phyloP scores from a whole-genome alignment of 345 rosid genomes.

The Dovyalis caffra region DNA sequence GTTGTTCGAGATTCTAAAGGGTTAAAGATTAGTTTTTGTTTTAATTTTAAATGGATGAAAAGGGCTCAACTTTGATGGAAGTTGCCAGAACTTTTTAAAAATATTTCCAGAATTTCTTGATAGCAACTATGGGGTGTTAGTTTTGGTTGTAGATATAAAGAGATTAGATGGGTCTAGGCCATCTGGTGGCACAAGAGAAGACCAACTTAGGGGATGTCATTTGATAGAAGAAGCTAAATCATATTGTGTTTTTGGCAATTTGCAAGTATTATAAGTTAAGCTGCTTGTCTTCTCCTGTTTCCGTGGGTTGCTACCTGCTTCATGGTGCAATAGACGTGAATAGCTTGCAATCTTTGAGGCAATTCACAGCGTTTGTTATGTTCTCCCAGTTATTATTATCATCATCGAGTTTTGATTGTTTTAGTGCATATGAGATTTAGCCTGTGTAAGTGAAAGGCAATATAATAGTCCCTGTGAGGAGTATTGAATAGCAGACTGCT shows the following conservation, averaged over 20 bases:
- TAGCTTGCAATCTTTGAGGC: background rate
- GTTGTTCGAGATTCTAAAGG: background rate
- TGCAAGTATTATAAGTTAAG: background rate
- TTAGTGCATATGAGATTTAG: too few relatives aligned
- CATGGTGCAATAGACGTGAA: background rate
- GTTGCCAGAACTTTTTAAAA: background rate
- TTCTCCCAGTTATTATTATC: background rate
- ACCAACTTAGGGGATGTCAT: too few relatives aligned
- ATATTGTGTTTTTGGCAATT: too few relatives aligned
- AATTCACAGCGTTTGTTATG: background rate
- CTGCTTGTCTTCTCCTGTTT: background rate
- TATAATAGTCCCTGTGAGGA: too few relatives aligned
- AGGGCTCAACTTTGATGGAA: background rate
- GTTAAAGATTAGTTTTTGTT: background rate
- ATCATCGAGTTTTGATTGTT: too few relatives aligned
- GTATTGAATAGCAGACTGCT: too few relatives aligned
- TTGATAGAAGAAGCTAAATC: too few relatives aligned
- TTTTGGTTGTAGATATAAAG: background rate
- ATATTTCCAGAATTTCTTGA: background rate
- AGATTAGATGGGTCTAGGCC: too few relatives aligned
- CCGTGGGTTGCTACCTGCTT: background rate
- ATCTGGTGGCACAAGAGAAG: too few relatives aligned
- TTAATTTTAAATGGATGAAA: background rate
- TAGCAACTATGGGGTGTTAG: background rate
- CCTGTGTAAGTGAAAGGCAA: too few relatives aligned